These are phyloP conservation scores for Coniophora puteana DNA, from an alignment of 1,284 basidiomycete species.

Conservation along the genomic window DNA sequence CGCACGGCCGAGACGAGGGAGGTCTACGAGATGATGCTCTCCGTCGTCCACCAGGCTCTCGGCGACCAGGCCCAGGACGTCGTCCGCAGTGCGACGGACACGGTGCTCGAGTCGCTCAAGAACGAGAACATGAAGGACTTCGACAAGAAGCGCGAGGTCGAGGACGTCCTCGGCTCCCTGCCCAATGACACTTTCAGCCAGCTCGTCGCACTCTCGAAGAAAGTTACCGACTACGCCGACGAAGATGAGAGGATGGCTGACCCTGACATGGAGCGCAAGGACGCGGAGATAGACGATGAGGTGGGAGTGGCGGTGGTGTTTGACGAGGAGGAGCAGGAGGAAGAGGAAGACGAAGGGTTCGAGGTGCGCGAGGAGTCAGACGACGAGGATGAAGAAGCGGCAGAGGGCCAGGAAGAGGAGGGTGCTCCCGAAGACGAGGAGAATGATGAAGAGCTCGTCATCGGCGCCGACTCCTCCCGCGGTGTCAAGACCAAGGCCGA, in stretches of 20 bases:
- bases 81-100: constrained; percentile 91
- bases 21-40: constrained; percentile 92
- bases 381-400: constrained; percentile 69
- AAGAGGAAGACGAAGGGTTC: constrained; percentile 84
- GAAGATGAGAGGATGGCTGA: constrained; percentile 79
- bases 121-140: constrained; percentile 91
- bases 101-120: constrained; percentile 88
- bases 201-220: constrained; percentile 87
- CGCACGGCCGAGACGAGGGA: constrained; percentile 92
- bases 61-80: constrained; percentile 97
- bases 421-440: constrained; percentile 40
- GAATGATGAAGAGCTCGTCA: constrained; percentile 63
- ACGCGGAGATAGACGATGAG: constrained; percentile 87
- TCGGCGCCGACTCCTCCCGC: constrained; percentile 56
- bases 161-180: constrained; percentile 74
- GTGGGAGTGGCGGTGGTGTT: constrained; percentile 95
- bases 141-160: constrained; percentile 95
- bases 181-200: constrained; percentile 81
- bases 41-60: constrained; percentile 76
- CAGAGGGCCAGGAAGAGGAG: constrained; percentile 40
- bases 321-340: constrained; percentile 92
- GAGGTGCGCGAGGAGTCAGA: constrained; percentile 79
- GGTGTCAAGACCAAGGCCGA: constrained; percentile 53
- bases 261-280: constrained; percentile 73
- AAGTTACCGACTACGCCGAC: constrained; percentile 93